Conservation (phyloP, 2,329 filamentous ascomycete genomes). For the Sporothrix sp. region DNA sequence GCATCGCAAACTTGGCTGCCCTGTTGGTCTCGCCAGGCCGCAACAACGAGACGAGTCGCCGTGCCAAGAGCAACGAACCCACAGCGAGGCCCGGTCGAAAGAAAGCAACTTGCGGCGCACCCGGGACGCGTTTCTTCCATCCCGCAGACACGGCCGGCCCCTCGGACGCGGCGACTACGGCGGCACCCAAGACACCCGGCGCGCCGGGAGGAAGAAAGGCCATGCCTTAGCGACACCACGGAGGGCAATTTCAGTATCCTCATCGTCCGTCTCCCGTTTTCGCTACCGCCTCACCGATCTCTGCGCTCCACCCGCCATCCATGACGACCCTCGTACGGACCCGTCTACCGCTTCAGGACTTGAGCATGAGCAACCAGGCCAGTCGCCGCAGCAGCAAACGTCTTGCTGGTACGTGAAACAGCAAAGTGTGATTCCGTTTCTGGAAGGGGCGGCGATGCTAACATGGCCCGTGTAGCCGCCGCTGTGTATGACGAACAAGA, state of each 20-base stretch:
- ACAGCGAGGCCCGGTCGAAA: not conserved
- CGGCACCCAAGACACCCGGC: not conserved
- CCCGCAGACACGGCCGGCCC: not conserved
- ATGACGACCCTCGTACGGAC: conserved; percentile 61
- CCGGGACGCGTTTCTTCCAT: not conserved
- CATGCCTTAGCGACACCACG: conserved; percentile 2
- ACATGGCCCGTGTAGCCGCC: conserved; percentile 19
- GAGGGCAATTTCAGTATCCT: not conserved
- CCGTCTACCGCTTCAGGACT: conserved; percentile 54
- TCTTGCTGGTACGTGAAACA: conserved; percentile 44
- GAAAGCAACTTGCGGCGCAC: not conserved
- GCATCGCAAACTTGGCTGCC: not conserved
- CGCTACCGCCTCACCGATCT: not conserved
- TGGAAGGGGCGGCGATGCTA: conserved; percentile 8
- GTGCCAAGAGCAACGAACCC: no score
- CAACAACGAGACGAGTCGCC: no score
- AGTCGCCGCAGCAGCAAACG: conserved; percentile 55
- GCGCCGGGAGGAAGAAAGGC: not conserved
- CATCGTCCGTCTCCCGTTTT: not conserved
- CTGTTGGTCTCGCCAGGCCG: not conserved
- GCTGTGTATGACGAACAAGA: conserved; percentile 60
- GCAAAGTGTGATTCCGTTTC: not conserved
- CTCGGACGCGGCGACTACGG: no score
- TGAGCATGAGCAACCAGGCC: conserved; percentile 58
- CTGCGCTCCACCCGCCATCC: conserved; percentile 36